Base-by-base conservation (phyloP, 2,329 filamentous ascomycete species). In the Coleophoma crateriformis region DNA sequence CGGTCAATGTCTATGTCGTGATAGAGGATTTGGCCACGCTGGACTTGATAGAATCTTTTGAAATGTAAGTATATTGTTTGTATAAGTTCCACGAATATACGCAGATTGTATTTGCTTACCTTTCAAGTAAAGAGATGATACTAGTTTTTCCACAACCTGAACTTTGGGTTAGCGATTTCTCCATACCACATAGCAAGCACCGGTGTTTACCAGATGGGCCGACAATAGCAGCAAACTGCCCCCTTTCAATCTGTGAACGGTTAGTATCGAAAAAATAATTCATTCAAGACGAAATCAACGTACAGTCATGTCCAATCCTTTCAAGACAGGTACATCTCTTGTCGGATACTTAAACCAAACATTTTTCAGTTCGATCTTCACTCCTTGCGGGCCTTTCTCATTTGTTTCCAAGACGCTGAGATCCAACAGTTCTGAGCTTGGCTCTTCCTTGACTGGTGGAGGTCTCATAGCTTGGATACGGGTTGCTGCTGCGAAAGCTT, bases 191-290 rank as follows among this genome's bases (percentile, higher is more conserved):
- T 4, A 12, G 7, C 17, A 19, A 19, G 14, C 11, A 27, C 7
- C 13, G 22, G 12, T 19, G 33, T 19, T 46, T 47, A 51, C 85
- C 85, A 1, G 81, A 85, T 1, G 84, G 77, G 2, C 86, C 85
- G 5, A 89, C 85, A 1, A 89, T 71, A 1, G 84, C 85, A 0
- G 79, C 82, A 59, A 87, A 88, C 61, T 87, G 82, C 4, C 85
- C 85, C 56, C 81, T 82, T 55, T 82, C 70, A 38, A 62, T 61
- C 41, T 44, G n/a, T 17, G 32, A 13, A 38, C 14, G 15, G 19
- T 35, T 22, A 44, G 41, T 33, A 15, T 32, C 11, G 4, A 15
- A 6, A n/a, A n/a, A 27, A 12, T 13, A n/a, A 32, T 14, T 22
- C 6, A 10, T 5, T n/a, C 14, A 13, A 4, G 20, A 19, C 32